phyloP scores from a whole-genome alignment of 148 eudicot species.

The Limonium bicolor region DNA sequence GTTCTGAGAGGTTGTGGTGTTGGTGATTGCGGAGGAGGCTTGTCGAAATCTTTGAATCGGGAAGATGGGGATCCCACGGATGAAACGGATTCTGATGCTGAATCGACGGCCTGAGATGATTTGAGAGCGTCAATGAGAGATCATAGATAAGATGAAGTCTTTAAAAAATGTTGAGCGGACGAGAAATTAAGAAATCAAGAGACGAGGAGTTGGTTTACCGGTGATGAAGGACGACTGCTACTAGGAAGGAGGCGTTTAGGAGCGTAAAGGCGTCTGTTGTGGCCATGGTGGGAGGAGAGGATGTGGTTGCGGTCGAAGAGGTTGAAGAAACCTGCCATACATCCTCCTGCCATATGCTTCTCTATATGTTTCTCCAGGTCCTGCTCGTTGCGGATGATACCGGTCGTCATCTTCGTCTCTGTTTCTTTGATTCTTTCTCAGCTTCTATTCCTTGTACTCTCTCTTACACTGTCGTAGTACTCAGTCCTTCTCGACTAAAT shows the following conservation, averaged over 20 bases:
- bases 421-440: neutral
- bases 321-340: conserved; percentile 81
- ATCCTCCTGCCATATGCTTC: conserved; percentile 78
- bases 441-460: conserved; percentile 2
- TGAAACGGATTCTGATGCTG: conserved; percentile 26
- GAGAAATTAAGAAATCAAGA: no score
- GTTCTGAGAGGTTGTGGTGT: conserved; percentile 5
- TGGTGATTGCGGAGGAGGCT: no score
- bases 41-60: no score
- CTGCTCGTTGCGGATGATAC: conserved; percentile 31
- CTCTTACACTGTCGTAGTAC: conserved; percentile 1
- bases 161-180: no score
- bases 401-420: conserved; percentile 26
- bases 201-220: no score
- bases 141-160: no score
- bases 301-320: conserved; percentile 61
- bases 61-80: conserved; percentile 1
- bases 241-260: no score
- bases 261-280: conserved; percentile 53
- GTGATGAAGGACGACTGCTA: no score
- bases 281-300: conserved; percentile 37
- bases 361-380: conserved; percentile 52
- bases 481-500: conserved; percentile 9
- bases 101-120: conserved; percentile 25
- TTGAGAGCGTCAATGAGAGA: no score